A percentile compares a stretch with the other conserved stretches of the same genome.
These are phyloP conservation scores for Serendipita sp. DNA, from an alignment of 1,284 basidiomycete species.

Conservation along the genomic window DNA sequence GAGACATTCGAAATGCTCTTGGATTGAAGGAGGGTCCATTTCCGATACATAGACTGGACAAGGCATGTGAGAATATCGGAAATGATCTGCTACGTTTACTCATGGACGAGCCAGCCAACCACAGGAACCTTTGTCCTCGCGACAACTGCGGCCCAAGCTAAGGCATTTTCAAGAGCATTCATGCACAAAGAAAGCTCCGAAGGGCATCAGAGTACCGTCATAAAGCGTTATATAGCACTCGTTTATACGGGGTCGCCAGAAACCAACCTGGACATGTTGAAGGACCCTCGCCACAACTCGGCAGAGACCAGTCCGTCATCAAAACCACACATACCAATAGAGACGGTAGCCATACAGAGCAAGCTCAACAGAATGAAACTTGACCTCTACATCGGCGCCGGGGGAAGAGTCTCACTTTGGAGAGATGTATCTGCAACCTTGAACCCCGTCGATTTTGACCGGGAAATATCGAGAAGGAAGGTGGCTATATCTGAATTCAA, in stretches of 20 bases:
- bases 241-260: not conserved
- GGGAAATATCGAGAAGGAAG: not conserved
- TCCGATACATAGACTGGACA: not conserved
- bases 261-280: not conserved
- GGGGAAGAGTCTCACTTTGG: not conserved
- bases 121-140: not conserved
- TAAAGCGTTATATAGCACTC: not conserved
- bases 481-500: not conserved
- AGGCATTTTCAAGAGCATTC: not conserved
- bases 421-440: not conserved
- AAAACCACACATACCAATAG: not conserved
- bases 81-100: not conserved
- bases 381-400: not conserved
- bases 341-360: not conserved
- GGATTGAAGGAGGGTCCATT: conserved; percentile 2
- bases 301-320: not conserved
- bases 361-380: not conserved
- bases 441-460: not conserved
- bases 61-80: not conserved
- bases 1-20: not conserved
- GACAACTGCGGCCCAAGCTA: not conserved
- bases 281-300: not conserved
- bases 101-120: not conserved
- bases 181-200: not conserved
- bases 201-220: too few species aligned